phyloP scores from a whole-genome alignment of 1,284 basidiomycete genomes.

The Malassezia sympodialis region DNA sequence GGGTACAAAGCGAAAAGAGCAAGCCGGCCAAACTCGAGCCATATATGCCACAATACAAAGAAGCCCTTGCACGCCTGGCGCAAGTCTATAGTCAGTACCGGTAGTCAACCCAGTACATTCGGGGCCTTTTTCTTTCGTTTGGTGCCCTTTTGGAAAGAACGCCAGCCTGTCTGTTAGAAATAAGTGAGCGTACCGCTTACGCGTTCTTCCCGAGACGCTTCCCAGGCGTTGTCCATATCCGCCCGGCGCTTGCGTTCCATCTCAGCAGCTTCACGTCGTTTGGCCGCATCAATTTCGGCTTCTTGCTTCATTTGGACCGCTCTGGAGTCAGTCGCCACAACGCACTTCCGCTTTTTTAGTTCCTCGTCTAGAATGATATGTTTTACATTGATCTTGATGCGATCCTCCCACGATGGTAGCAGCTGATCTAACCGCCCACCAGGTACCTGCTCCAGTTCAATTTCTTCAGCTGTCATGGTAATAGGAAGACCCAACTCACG shows the following conservation, averaged over 20 bases:
- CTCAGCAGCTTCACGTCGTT: constrained; percentile 51
- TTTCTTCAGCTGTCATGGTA: constrained; percentile 47
- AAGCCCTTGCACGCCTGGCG: constrained; percentile 26
- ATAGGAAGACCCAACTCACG: constrained; percentile 43
- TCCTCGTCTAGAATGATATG: constrained; percentile 56
- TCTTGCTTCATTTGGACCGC: constrained; percentile 52
- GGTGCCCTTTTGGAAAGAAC: constrained; percentile 32
- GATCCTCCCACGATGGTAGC: constrained; percentile 50
- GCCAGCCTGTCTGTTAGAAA: constrained; percentile 23
- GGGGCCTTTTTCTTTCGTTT: constrained; percentile 38
- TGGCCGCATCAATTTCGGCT: constrained; percentile 54
- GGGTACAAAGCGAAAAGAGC: constrained; percentile 24
- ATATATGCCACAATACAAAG: constrained; percentile 21
- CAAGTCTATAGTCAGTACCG: constrained; percentile 23
- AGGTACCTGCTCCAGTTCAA: constrained; percentile 13
- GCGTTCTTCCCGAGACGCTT: constrained; percentile 48
- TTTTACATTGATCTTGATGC: constrained; percentile 51
- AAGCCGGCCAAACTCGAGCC: constrained; percentile 18
- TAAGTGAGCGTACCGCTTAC: constrained; percentile 15
- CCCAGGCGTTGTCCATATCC: constrained; percentile 53
- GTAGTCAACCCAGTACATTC: constrained; percentile 26
- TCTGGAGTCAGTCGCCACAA: constrained; percentile 21
- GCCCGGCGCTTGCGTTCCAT: constrained; percentile 43
- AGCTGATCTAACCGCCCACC: constrained; percentile 45
- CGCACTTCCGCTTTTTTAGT: constrained; percentile 49